Conservation (phyloP, 2,329 filamentous ascomycete genomes). For the Penicillium thymicola region DNA sequence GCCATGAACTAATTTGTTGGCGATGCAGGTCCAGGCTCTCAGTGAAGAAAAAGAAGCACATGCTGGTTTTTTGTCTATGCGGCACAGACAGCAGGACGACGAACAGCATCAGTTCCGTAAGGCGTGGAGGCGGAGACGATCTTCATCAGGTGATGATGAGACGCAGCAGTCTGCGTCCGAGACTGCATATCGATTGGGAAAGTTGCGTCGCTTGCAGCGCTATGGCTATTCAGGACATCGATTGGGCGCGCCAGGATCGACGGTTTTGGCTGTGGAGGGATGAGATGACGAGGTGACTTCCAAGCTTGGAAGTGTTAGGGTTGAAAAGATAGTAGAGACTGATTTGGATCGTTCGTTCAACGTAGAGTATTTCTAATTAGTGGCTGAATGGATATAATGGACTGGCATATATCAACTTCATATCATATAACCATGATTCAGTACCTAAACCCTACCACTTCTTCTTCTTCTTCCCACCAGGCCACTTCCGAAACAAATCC, state of each 20-base stretch:
- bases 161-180: background rate
- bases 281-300: background rate
- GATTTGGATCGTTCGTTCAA: background rate
- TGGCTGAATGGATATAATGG: background rate
- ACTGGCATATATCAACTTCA: too few species aligned
- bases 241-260: constrained; percentile 5
- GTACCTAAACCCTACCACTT: background rate
- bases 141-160: constrained; percentile 9
- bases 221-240: constrained; percentile 8
- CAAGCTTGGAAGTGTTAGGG: background rate
- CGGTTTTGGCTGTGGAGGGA: constrained; percentile 11
- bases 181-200: constrained; percentile 6
- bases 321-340: background rate
- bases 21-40: constrained; percentile 29
- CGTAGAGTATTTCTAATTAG: background rate
- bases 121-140: constrained; percentile 30
- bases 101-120: constrained; percentile 36
- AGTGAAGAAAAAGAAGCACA: constrained; percentile 36
- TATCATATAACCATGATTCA: too few species aligned
- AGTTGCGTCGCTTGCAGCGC: constrained; percentile 15
- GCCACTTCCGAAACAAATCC: constrained; percentile 58
- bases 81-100: constrained; percentile 33
- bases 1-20: background rate
- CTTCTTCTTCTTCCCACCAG: constrained; percentile 19
- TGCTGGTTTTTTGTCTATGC: constrained; percentile 29